Conservation (phyloP, 2,329 filamentous ascomycete genomes). For the Venturia nashicola region DNA sequence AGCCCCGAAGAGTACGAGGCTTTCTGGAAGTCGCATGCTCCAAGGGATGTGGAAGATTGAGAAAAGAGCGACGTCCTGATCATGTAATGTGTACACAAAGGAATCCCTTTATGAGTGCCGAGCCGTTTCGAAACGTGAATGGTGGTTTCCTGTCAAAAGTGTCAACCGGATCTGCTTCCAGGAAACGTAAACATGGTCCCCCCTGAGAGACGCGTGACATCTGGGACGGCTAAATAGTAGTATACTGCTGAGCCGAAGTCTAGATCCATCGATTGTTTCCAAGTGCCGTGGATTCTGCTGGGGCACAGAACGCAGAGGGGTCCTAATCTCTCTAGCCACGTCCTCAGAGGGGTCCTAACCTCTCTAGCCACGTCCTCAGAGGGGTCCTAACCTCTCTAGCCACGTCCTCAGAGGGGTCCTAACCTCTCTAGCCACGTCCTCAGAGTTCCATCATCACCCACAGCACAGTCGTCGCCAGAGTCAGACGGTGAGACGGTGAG, state of each 20-base stretch:
- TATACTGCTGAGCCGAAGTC: neutral
- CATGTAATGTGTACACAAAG: neutral
- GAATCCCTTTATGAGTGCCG: neutral
- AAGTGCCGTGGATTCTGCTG: neutral
- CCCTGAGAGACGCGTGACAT: neutral
- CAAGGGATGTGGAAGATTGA: neutral
- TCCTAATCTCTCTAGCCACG: too few species aligned
- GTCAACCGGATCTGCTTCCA: neutral
- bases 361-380: too few species aligned
- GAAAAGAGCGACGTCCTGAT: neutral
- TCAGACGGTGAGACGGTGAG: too few species aligned
- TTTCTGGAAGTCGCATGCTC: conserved; percentile 1
- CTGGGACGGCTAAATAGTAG: neutral
- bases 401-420: too few species aligned
- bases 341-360: too few species aligned
- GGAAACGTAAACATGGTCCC: neutral
- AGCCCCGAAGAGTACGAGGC: conserved; percentile 10
- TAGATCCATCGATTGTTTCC: neutral
- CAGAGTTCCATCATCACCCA: too few species aligned
- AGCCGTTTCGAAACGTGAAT: neutral
- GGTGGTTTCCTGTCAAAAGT: neutral
- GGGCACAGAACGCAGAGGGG: too few species aligned
- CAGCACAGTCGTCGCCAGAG: too few species aligned
- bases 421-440: too few species aligned
- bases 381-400: too few species aligned